A percentile compares a stretch with the other conserved stretches of the same genome.
Evolutionary conservation across 1,284 basidiomycete species (phyloP).

Genomic region (Sporisorium reilianum): DNA sequence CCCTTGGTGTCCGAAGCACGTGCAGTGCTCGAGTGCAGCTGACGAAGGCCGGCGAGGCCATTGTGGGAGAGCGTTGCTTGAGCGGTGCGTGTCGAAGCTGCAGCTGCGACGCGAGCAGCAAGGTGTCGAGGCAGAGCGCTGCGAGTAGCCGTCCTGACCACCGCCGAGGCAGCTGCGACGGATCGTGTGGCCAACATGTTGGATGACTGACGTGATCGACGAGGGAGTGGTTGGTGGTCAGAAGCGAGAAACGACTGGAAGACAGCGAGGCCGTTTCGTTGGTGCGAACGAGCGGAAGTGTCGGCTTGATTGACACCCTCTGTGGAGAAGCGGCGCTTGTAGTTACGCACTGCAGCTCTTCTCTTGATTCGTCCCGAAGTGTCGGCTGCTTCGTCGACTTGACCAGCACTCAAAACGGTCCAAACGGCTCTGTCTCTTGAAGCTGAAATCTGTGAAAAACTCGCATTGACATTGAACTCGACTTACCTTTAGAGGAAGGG

Average conservation of each 20-base stretch:
- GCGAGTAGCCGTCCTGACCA: constrained; percentile 31
- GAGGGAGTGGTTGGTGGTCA: constrained; percentile 17
- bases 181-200: constrained; percentile 34
- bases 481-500: constrained; percentile 47
- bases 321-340: constrained; percentile 7
- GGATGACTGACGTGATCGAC: neutral
- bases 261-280: neutral
- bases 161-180: constrained; percentile 25
- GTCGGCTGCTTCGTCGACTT: constrained; percentile 11
- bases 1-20: constrained; percentile 26
- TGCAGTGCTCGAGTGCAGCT: constrained; percentile 32
- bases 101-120: constrained; percentile 25
- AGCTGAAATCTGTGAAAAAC: constrained; percentile 13
- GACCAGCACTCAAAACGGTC: constrained; percentile 19
- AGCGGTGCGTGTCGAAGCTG: constrained; percentile 8
- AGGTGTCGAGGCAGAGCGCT: constrained; percentile 25
- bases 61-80: constrained; percentile 8
- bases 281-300: neutral
- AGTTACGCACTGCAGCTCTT: neutral
- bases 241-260: neutral
- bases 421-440: constrained; percentile 16
- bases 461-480: neutral
- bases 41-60: constrained; percentile 11
- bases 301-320: neutral
- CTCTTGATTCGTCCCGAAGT: neutral